Evolutionary conservation across 192 early-diverging fungal genomes (phyloP), one percentile per base, ranked within the genome.

Genomic region (Backusella tuberculispora): DNA sequence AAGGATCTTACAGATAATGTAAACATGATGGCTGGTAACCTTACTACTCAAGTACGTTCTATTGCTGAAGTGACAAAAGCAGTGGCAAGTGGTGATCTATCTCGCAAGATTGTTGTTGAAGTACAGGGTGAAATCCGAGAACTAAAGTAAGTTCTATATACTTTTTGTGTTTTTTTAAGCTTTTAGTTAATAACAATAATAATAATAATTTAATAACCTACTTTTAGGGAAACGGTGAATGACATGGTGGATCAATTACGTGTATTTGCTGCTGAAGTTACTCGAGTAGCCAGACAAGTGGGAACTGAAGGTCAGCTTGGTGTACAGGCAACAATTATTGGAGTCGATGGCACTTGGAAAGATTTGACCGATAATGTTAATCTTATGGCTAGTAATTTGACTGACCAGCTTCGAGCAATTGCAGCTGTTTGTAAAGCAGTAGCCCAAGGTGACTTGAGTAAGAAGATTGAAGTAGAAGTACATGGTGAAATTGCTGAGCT

Each of bases 221-320:
- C 29, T 56, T 56, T 56, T 69, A 69, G 67, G 13, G 67, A 69
- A 29, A 69, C 67, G 0, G 67, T 69, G 14, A 87, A 88, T 77
- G 72, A 69, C 5, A 83, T 89, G 80, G 88, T 89, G 6, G 85
- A 85, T 73, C 89, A 88, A 74, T 76, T 90, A 5, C 78, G 79
- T 34, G 80, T 81, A 13, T 90, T 90, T 71, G 83, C 89, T 29
- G 74, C 70, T n/a, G 89, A 90, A 75, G 89, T 88, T 1, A 85
- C 87, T 4, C 85, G 89, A 21, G 87, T 90, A 2, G 89, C 88
- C 9, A 71, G 79, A 42, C 84, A 88, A 69, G 88, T 90, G 14
- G 88, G 89, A 1, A 90, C 89, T 0, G 89, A 90, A 17, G 89
- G 89, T 17, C 74, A 76, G 6, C 76, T 90, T 0, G 89, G 86